Base-by-base conservation (phyloP, 78 protist species). In the Dictyostelium intermedium region DNA sequence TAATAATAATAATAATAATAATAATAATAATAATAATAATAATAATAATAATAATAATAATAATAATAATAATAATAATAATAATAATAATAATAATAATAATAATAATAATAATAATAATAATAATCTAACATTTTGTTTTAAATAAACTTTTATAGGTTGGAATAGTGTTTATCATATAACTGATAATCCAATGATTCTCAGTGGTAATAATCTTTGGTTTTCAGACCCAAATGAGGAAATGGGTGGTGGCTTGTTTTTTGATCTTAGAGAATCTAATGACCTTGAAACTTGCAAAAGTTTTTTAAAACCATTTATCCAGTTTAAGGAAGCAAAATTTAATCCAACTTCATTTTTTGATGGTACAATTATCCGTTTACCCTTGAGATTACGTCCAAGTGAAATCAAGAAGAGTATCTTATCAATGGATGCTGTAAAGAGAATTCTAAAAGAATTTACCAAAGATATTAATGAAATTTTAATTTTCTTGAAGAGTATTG, bases 111-210 rank as follows among this genome's bases (percentile, higher is more conserved):
- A n/a, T n/a, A n/a, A n/a, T n/a, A n/a, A n/a, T n/a, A 50, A 1
- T 2, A 45, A 13, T 45, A 9, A 50, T 14, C 1, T 50, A 9
- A 10, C 2, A 50, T 50, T 50, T 50, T 14, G 0, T 50, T 50
- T 10, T 9, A 14, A 14, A 14, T 14, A 14, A 56, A 14, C n/a
- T n/a, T n/a, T n/a, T n/a, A n/a, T n/a, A 18, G 92, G 92, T 37
- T 45, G 66, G 30, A 86, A 86, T n/a, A 76, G 84, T n/a, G 76
- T 77, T 2, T 86, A 86, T 76, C 92, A 86, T 77, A 76, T 45
- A 13, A 56, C 85, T 6, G 84, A 86, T 60, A 50, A 60, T 23
- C 77, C 69, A 8, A 60, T 74, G 3, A 41, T 86, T n/a, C 56
- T 74, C 1, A 76, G 84, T 13, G 84, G 69, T 39, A 3, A 16